Base-by-base conservation (phyloP, 23 red algal genomes). In the Agarophyton chilense region DNA sequence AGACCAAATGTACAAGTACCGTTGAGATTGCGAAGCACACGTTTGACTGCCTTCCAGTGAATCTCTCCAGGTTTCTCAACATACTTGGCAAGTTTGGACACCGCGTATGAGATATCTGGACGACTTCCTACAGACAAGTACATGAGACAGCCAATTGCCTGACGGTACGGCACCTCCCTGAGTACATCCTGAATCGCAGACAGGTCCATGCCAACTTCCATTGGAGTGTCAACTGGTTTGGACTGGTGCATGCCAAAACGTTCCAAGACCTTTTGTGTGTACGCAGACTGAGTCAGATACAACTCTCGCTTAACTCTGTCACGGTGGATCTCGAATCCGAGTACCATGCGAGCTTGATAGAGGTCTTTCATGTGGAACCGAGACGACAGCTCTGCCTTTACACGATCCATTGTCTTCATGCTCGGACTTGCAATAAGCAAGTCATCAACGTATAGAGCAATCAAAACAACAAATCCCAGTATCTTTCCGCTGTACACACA, bases 341-440 rank as follows among this genome's bases (percentile, higher is more conserved):
- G 36, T 34, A 83, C 55, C 28, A 83, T 83, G 34, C 60, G 54
- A 29, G 58, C 79, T n/a, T 89, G 45, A 5, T 79, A 49, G 24
- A 78, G 29, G 68, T 89, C 85, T 50, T 89, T 77, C 68, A 78
- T 83, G 31, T 63, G 32, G 55, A 83, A 83, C 9, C 60, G 55
- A 18, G 3, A 26, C 17, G 54, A 65, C 79, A 83, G 79, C 40
- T 67, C 60, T 44, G 33, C 52, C 79, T 83, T 83, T 6, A 83
- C 79, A 10, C 44, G 2, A 46, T 63, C 13, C 55, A 83, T 44
- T 64, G 52, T 65, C 18, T 63, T 21, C 54, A 83, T 83, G 19
- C 38, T 45, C 21, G 79, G 79, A 67, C 79, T 65, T 25, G 79
- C 79, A 39, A 83, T 63, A 32, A 83, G 0, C 36, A 36, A 31